Evolutionary conservation across 176 grass and related monocot species (phyloP).

Genomic region (Avena eriantha): DNA sequence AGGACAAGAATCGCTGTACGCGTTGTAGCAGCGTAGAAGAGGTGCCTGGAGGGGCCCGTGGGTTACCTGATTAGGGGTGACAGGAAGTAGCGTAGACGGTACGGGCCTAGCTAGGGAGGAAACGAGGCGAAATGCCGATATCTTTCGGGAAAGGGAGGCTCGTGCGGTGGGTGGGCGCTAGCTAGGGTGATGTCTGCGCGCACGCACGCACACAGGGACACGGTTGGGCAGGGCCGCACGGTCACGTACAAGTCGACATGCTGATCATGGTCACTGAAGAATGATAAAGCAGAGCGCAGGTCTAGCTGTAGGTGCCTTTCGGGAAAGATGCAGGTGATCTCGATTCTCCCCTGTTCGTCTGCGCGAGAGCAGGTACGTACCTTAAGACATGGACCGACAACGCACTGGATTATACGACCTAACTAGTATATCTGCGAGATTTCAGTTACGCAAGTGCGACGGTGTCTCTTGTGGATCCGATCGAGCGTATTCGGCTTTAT

Average conservation of each 20-base stretch:
- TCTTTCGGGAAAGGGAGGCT: conserved; percentile 18
- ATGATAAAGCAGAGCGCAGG: not conserved
- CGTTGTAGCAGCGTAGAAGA: not conserved
- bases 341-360: not conserved
- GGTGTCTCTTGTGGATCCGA: not conserved
- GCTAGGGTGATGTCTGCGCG: conserved; percentile 42
- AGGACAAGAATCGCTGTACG: conserved; percentile 22
- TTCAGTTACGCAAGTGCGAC: not conserved
- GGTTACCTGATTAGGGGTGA: conserved; percentile 49
- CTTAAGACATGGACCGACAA: conserved; percentile 3
- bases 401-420: too few relatives aligned
- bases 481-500: not conserved
- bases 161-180: not conserved
- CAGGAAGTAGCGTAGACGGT: conserved; percentile 28
- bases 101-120: conserved; percentile 33
- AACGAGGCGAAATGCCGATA: conserved; percentile 21
- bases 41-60: conserved; percentile 33
- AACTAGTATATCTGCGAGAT: not conserved
- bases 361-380: not conserved
- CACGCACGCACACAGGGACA: not conserved
- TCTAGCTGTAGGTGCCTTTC: conserved; percentile 15
- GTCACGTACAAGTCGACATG: conserved; percentile 52
- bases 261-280: conserved; percentile 49
- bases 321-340: not conserved
- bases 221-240: conserved; percentile 46